These are phyloP conservation scores for Monosporascus sp. DNA, from an alignment of 2,329 filamentous ascomycete species.

Conservation along the genomic window DNA sequence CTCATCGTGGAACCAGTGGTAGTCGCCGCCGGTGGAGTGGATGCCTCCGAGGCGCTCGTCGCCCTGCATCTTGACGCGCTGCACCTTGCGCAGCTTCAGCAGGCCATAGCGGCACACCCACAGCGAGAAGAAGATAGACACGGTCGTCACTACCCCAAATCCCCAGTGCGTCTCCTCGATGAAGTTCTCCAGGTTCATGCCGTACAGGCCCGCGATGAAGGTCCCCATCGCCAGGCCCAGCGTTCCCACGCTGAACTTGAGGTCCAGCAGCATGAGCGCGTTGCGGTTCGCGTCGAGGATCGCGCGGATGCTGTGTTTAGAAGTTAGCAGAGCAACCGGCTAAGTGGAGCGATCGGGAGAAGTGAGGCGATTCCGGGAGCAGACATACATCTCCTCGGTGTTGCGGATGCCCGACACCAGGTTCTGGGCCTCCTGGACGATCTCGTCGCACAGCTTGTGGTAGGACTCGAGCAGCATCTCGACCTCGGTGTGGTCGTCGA, in stretches of 20 bases:
- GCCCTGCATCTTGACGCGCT: conserved; percentile 29
- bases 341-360: background rate
- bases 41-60: conserved; percentile 9
- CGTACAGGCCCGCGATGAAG: conserved; percentile 96
- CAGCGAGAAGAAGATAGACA: conserved; percentile 67
- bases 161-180: conserved; percentile 90
- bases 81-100: conserved; percentile 64
- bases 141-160: conserved; percentile 68
- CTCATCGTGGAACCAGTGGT: conserved; percentile 42
- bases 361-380: background rate
- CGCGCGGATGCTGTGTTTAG: conserved; percentile 69
- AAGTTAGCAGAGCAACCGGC: conserved; percentile 16
- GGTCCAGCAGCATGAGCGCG: conserved; percentile 91
- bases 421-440: conserved; percentile 91
- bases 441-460: conserved; percentile 96
- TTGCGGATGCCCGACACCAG: conserved; percentile 92
- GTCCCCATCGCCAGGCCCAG: conserved; percentile 92
- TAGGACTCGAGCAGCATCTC: conserved; percentile 97
- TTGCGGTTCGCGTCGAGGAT: conserved; percentile 98
- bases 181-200: conserved; percentile 99
- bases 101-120: conserved; percentile 81
- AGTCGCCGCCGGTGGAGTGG: conserved; percentile 15
- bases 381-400: conserved; percentile 88
- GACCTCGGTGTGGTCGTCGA: conserved; percentile 90
- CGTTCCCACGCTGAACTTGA: conserved; percentile 94